Evolutionary conservation across 2,329 filamentous ascomycete genomes (phyloP).

Genomic region (Stagonosporopsis cucurbitacearum): DNA sequence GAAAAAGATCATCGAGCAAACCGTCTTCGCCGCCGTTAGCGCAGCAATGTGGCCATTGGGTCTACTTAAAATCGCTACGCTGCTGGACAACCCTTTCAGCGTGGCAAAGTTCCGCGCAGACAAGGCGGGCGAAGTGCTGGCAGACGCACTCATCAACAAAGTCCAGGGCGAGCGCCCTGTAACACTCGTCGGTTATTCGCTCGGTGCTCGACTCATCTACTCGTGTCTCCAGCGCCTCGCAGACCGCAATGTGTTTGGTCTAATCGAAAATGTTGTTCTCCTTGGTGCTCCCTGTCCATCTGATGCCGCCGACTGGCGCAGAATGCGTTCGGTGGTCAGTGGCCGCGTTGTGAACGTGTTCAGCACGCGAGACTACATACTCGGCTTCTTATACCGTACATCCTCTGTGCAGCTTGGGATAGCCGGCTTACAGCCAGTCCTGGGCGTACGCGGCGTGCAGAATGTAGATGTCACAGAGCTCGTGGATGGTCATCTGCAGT

Average conservation of each 20-base stretch:
- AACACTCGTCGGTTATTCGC: conserved; percentile 79
- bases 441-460: conserved; percentile 69
- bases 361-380: conserved; percentile 84
- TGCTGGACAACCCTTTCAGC: conserved; percentile 82
- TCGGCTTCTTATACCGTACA: conserved; percentile 85
- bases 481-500: conserved; percentile 59
- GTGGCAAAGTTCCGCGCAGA: conserved; percentile 78
- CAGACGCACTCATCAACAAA: conserved; percentile 81
- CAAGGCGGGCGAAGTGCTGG: conserved; percentile 79
- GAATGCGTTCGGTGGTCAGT: conserved; percentile 77
- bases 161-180: conserved; percentile 83
- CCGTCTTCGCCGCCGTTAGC: conserved; percentile 54
- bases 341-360: conserved; percentile 88
- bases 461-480: conserved; percentile 61
- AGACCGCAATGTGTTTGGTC: conserved; percentile 78
- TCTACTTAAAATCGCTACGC: conserved; percentile 56
- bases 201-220: conserved; percentile 83
- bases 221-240: conserved; percentile 79
- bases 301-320: conserved; percentile 73
- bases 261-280: conserved; percentile 82
- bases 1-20: conserved; percentile 72
- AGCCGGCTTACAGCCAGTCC: conserved; percentile 78
- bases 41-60: conserved; percentile 59
- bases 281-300: conserved; percentile 83
- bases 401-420: conserved; percentile 83